Evolutionary conservation across 192 early-diverging fungal species (phyloP), one percentile per base, ranked within the genome.

Genomic region (Mortierella claussenii): DNA sequence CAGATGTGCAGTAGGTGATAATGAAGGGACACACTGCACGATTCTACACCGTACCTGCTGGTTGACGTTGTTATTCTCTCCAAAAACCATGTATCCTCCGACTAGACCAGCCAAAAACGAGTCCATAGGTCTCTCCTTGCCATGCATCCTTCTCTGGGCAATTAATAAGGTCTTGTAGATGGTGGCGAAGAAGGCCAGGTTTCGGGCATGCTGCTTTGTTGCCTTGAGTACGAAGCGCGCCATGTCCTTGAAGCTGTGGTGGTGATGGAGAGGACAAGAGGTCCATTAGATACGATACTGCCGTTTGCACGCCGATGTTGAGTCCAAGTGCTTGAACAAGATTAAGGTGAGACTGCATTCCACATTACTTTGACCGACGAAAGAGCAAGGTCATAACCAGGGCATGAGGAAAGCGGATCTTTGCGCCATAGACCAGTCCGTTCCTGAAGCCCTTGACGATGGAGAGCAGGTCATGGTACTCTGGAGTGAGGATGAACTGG

Each of bases 361-460:
- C 18, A 15, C n/a, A 55, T 57, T 84, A 94, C 93, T 88, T 92
- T 55, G 92, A 92, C n/a, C 81, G 78, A 27, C 94, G 88, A 83
- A 98, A 98, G 60, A 98, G 80, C 55, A 98, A 81, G 9, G 97
- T 96, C 96, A 98, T 98, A 56, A 98, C 95, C 0, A 98, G 79
- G 18, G 96, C 96, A 79, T 98, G 96, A n/a, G 96, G 96, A 63
- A 97, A 97, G 44, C 97, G 84, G 58, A 98, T 90, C 81, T 97
- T 96, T 47, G 96, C 93, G 31, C 96, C 97, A 64, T 98, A 98
- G 11, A 98, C 97, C 45, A 94, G 87, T 60, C 97, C 97, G 79
- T 96, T 98, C 57, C 97, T 87, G 59, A 94, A 91, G 21, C 95
- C 95, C 79, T 97, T 97, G 50, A 97, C 78, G 34, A 97, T 89